phyloP scores from a whole-genome alignment of 768 basidiomycete species.

The Xerocomus spinulosus region DNA sequence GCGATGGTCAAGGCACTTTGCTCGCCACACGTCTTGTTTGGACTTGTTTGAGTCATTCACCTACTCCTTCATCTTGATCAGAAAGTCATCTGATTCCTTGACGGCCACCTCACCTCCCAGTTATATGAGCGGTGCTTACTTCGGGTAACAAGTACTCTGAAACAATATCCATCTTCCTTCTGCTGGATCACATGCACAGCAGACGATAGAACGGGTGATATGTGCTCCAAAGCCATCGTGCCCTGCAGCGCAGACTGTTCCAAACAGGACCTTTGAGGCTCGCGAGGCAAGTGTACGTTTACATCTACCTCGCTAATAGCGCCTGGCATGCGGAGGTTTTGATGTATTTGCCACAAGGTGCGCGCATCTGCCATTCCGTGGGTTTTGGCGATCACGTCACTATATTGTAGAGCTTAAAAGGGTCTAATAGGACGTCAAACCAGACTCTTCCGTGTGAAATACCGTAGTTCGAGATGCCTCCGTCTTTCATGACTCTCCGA shows the following conservation, averaged over 20 bases:
- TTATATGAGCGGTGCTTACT: no score
- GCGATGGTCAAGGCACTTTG: constrained; percentile 21
- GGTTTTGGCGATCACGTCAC: constrained; percentile 1
- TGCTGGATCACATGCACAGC: neutral
- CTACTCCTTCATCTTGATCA: no score
- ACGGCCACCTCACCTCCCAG: no score
- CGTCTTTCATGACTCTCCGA: constrained; percentile 5
- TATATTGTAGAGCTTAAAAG: neutral
- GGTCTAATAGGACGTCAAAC: constrained; percentile 10
- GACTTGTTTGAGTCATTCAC: constrained; percentile 17
- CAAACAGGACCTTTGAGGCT: no score
- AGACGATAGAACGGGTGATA: neutral
- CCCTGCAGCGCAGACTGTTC: no score
- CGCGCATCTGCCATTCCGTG: neutral
- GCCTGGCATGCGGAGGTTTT: no score
- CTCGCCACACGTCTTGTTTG: constrained; percentile 21
- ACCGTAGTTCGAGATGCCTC: constrained; percentile 8
- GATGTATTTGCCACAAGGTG: neutral
- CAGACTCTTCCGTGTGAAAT: neutral
- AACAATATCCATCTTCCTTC: no score
- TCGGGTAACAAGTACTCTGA: no score
- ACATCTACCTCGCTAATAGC: no score
- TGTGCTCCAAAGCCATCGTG: no score
- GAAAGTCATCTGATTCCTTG: neutral
- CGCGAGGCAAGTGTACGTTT: no score